These are phyloP conservation scores for Carallia brachiata DNA, from an alignment of 345 rosid genomes.

Conservation along the genomic window DNA sequence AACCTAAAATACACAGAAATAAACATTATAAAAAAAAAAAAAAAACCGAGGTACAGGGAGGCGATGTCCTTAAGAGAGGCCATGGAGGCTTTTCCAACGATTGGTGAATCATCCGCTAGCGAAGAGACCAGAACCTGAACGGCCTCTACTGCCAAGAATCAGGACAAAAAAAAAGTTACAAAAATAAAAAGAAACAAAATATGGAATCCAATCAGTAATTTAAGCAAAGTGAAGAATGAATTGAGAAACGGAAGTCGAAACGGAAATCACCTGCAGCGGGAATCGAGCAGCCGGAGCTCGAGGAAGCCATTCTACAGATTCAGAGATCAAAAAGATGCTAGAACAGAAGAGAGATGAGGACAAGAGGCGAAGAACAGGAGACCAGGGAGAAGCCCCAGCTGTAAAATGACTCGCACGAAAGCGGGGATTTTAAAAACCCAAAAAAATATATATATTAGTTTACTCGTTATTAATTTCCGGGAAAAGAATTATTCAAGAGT, in stretches of 20 bases:
- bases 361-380: slow-evolving; percentile 2
- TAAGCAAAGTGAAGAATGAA: neutral
- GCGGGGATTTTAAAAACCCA: too few relatives aligned
- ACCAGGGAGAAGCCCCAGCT: neutral
- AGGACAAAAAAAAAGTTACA: neutral
- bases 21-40: too few relatives aligned
- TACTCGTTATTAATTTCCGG: too few relatives aligned
- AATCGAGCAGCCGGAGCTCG: slow-evolving; percentile 66
- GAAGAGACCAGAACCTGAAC: slow-evolving; percentile 80
- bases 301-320: slow-evolving; percentile 57
- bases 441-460: too few relatives aligned
- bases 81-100: slow-evolving; percentile 78
- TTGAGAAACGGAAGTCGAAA: neutral
- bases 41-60: slow-evolving; percentile 38
- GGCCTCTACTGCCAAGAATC: slow-evolving; percentile 53
- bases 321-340: neutral
- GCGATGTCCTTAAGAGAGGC: slow-evolving; percentile 79
- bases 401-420: neutral
- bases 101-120: slow-evolving; percentile 75
- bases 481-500: too few relatives aligned
- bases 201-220: too few relatives aligned
- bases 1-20: neutral
- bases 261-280: slow-evolving; percentile 62
- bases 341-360: neutral
- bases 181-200: neutral